Conservation (phyloP, 495 filamentous ascomycete genomes). For the Aspergillus sparsus region DNA sequence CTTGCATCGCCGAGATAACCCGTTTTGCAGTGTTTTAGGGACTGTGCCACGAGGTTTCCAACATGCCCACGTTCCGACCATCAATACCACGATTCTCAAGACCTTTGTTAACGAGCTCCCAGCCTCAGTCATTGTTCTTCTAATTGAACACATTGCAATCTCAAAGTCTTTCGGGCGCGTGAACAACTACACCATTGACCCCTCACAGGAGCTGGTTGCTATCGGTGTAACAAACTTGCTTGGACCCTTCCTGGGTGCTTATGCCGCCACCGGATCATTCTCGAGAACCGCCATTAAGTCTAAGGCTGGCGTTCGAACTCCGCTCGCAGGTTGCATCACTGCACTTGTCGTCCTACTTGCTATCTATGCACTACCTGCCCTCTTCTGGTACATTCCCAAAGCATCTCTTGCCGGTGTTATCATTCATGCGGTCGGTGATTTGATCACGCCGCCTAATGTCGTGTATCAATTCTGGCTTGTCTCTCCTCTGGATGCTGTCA, state of each 20-base stretch:
- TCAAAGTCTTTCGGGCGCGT: conserved; percentile 96
- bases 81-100: conserved; percentile 63
- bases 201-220: conserved; percentile 93
- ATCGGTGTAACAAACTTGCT: conserved; percentile 92
- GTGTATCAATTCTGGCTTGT: conserved; percentile 97
- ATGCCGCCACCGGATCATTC: conserved; percentile 95
- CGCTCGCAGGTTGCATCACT: conserved; percentile 89
- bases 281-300: conserved; percentile 97
- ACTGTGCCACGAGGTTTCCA: conserved; percentile 83
- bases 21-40: conserved; percentile 67
- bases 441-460: conserved; percentile 92
- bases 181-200: conserved; percentile 98
- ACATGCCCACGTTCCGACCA: conserved; percentile 71
- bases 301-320: conserved; percentile 93
- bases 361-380: conserved; percentile 85
- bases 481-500: conserved; percentile 82
- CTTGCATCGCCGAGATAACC: conserved; percentile 49
- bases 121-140: conserved; percentile 82
- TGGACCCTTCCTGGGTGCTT: conserved; percentile 90
- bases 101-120: conserved; percentile 67
- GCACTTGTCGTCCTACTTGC: conserved; percentile 87
- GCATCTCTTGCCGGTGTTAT: conserved; percentile 89
- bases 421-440: conserved; percentile 93
- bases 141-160: conserved; percentile 97
- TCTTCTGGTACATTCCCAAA: conserved; percentile 94